phyloP scores from a whole-genome alignment of 129 eudicot species.

The Glebionis coronaria region DNA sequence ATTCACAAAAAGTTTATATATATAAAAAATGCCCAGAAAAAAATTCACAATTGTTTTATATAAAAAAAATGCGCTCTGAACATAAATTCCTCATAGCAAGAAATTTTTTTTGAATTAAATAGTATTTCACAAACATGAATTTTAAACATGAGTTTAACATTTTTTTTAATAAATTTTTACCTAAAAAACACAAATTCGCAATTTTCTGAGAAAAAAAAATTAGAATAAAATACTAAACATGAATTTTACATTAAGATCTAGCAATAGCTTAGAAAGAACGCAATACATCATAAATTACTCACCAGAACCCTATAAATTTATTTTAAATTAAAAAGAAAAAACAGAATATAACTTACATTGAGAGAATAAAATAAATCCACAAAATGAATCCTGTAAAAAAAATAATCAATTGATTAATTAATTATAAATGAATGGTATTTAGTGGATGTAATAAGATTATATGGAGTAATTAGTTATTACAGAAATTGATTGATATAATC shows the following conservation, averaged over 20 bases:
- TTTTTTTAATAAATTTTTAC: no score
- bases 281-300: neutral
- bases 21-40: no score
- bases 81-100: no score
- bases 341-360: constrained; percentile 22
- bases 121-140: no score
- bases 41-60: no score
- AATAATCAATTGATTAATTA: neutral
- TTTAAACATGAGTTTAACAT: no score
- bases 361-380: constrained; percentile 9
- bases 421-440: neutral
- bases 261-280: neutral
- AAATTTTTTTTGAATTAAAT: no score
- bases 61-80: no score
- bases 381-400: constrained; percentile 1
- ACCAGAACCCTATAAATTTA: neutral
- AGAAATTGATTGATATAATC: constrained; percentile 17
- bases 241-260: neutral
- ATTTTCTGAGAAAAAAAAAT: no score
- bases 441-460: constrained; percentile 17
- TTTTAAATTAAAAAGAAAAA: neutral
- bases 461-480: neutral
- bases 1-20: no score
- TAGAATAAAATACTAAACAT: no score
- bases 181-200: no score